Percentiles rank a stretch among this genome's conserved stretches.
phyloP scores from a whole-genome alignment of 2,329 filamentous ascomycete species.

The Exserohilum turcica region DNA sequence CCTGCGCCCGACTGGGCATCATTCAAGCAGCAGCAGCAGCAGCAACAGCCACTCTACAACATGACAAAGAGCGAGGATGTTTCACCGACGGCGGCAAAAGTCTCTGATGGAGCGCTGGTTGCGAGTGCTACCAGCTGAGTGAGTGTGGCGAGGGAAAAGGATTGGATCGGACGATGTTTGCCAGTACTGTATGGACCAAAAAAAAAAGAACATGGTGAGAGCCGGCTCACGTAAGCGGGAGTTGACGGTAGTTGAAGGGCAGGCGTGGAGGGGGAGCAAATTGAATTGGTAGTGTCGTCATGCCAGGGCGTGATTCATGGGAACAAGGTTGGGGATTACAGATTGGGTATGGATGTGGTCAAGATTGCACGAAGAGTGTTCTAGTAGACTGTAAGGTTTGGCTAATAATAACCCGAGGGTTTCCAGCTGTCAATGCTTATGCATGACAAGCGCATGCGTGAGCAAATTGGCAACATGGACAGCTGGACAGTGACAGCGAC shows the following conservation, averaged over 20 bases:
- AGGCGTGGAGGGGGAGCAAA: background rate
- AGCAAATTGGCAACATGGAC: slow-evolving; percentile 7
- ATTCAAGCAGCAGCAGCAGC: slow-evolving; percentile 34
- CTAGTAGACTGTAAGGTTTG: background rate
- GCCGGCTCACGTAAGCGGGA: background rate
- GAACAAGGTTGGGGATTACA: background rate
- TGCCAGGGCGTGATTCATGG: background rate
- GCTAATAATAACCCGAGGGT: background rate
- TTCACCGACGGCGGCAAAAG: slow-evolving; percentile 24
- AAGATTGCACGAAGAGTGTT: no score
- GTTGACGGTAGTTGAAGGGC: background rate
- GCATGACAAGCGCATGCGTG: background rate
- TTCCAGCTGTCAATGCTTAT: background rate
- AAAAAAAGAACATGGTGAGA: background rate
- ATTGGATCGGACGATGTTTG: no score
- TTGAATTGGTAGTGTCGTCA: background rate
- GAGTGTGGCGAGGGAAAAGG: no score
- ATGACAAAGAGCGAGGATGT: slow-evolving; percentile 29
- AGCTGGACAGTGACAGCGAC: no score
- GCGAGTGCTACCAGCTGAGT: background rate
- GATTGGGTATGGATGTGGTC: background rate
- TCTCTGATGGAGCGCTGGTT: background rate
- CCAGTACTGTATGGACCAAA: no score
- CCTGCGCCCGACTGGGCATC: slow-evolving; percentile 47
- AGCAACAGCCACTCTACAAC: slow-evolving; percentile 22